These are phyloP conservation scores for Tolypocladium inflatum DNA, from an alignment of 2,329 filamentous ascomycete species.

Conservation along the genomic window DNA sequence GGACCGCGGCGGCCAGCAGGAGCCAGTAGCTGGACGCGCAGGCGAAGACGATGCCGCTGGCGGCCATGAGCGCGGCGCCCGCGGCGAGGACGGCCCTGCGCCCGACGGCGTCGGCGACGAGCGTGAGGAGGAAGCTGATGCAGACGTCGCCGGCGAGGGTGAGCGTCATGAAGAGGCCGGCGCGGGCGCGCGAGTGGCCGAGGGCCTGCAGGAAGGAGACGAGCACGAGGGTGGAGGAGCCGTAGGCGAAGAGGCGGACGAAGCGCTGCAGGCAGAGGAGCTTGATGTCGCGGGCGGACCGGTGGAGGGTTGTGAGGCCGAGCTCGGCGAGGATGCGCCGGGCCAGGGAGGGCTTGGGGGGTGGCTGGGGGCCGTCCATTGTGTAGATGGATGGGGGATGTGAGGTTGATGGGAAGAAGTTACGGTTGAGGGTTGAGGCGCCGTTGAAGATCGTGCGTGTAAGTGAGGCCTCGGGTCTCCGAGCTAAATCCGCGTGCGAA, in stretches of 20 bases:
- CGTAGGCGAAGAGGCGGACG: conserved; percentile 55
- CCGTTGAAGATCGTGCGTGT: neutral
- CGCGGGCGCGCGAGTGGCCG: conserved; percentile 37
- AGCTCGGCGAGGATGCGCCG: conserved; percentile 11
- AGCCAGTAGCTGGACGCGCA: conserved; percentile 45
- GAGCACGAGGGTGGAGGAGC: conserved; percentile 46
- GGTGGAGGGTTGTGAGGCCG: conserved; percentile 15
- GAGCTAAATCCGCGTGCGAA: neutral
- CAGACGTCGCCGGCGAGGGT: conserved; percentile 50
- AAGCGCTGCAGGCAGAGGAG: conserved; percentile 50
- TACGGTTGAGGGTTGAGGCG: neutral
- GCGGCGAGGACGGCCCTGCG: conserved; percentile 41
- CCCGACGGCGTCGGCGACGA: conserved; percentile 49
- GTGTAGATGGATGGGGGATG: neutral
- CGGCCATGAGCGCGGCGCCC: conserved; percentile 45
- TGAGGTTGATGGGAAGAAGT: too few species aligned
- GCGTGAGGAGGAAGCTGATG: conserved; percentile 49
- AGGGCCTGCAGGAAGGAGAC: conserved; percentile 45
- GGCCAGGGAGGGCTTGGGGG: neutral
- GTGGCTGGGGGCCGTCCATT: neutral
- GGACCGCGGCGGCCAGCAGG: conserved; percentile 44
- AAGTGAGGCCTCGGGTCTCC: neutral
- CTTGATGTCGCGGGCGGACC: conserved; percentile 35
- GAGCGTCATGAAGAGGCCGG: conserved; percentile 57
- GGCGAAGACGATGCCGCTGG: conserved; percentile 47